Evolutionary conservation across 2,329 filamentous ascomycete genomes (phyloP).

Genomic region (Sordariomycetes sp.): DNA sequence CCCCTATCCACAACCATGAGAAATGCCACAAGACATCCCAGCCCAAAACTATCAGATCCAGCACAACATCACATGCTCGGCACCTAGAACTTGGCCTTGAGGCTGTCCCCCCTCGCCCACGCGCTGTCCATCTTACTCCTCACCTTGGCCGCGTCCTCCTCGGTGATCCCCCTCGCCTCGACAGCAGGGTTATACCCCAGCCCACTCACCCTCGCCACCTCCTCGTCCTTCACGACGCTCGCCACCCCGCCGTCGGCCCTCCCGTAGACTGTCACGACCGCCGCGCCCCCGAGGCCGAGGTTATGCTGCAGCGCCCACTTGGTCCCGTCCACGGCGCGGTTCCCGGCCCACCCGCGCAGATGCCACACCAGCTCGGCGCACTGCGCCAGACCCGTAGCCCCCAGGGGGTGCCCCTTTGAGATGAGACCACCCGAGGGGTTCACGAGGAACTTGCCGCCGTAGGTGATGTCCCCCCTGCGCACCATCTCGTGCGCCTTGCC

Average conservation of each 20-base stretch:
- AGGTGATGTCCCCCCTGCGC: constrained; percentile 76
- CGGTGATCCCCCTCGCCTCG: constrained; percentile 78
- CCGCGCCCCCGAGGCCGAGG: constrained; percentile 79
- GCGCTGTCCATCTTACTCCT: constrained; percentile 55
- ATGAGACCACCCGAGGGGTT: constrained; percentile 93
- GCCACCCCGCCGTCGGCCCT: constrained; percentile 63
- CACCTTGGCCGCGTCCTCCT: constrained; percentile 56
- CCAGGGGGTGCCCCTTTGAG: constrained; percentile 89
- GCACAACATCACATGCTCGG: not conserved
- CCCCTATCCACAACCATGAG: not conserved
- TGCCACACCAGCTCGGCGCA: constrained; percentile 95
- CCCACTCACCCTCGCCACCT: constrained; percentile 51
- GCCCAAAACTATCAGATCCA: not conserved
- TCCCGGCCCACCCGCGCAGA: constrained; percentile 89
- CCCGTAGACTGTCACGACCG: constrained; percentile 80
- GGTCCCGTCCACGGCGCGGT: constrained; percentile 55
- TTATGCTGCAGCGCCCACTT: constrained; percentile 79
- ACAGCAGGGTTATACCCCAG: constrained; percentile 89
- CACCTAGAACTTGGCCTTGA: constrained; percentile 2
- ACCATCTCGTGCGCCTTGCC: constrained; percentile 92
- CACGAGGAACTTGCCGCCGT: constrained; percentile 70
- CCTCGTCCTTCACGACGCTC: constrained; percentile 42
- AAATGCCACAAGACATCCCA: not conserved
- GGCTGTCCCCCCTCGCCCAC: constrained; percentile 61
- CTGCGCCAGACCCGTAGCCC: constrained; percentile 88